Evolutionary conservation across 208 protist species (phyloP).

Genomic region (Phytomonas francai): DNA sequence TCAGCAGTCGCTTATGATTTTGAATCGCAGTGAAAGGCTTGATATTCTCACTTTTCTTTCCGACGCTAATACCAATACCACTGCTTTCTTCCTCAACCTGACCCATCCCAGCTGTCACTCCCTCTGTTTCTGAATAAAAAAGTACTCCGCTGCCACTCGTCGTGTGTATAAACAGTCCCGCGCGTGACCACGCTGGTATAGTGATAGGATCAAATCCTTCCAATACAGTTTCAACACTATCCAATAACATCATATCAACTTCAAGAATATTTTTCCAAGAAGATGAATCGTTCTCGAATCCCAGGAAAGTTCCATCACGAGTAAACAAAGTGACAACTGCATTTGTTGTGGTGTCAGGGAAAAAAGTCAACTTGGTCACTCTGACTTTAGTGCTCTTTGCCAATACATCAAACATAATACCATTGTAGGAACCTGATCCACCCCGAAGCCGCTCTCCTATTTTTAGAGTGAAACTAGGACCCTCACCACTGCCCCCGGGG

Average conservation of each 20-base stretch:
- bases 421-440: slow-evolving; percentile 73
- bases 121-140: slow-evolving; percentile 77
- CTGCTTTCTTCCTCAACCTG: slow-evolving; percentile 72
- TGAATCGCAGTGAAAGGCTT: slow-evolving; percentile 64
- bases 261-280: slow-evolving; percentile 54
- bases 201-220: slow-evolving; percentile 66
- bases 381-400: slow-evolving; percentile 55
- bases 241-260: slow-evolving; percentile 40
- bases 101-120: slow-evolving; percentile 55
- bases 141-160: slow-evolving; percentile 72
- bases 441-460: slow-evolving; percentile 44
- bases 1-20: slow-evolving; percentile 64
- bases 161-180: slow-evolving; percentile 80
- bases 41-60: slow-evolving; percentile 74
- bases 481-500: slow-evolving; percentile 31
- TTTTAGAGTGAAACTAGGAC: slow-evolving; percentile 40
- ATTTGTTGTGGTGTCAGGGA: slow-evolving; percentile 61
- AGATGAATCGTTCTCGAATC: slow-evolving; percentile 36
- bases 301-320: slow-evolving; percentile 66
- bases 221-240: slow-evolving; percentile 44
- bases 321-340: slow-evolving; percentile 63
- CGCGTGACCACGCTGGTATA: slow-evolving; percentile 46
- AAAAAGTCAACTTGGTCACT: slow-evolving; percentile 70
- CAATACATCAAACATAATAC: slow-evolving; percentile 89
- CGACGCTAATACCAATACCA: slow-evolving; percentile 82